Evolutionary conservation across 257 asterid genomes (phyloP).

Genomic region (Avicennia marina): DNA sequence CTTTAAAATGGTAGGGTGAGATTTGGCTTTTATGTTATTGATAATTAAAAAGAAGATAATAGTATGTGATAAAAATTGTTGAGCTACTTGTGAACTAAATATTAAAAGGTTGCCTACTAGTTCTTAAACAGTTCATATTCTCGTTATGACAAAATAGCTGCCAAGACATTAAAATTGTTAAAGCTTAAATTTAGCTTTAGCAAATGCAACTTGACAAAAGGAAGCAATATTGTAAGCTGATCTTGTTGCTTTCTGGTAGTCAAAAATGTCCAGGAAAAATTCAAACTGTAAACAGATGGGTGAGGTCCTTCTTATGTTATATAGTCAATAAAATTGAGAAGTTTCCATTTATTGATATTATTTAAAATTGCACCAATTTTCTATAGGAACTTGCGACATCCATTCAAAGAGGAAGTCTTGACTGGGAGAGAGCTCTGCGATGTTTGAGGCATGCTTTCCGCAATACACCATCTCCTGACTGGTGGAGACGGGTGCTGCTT

Average conservation of each 20-base stretch:
- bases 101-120: neutral
- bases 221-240: neutral
- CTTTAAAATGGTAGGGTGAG: constrained; percentile 7
- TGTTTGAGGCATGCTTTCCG: constrained; percentile 97
- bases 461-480: constrained; percentile 95
- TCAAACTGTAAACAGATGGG: neutral
- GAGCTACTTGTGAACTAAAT: too few relatives aligned
- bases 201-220: neutral
- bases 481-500: constrained; percentile 99
- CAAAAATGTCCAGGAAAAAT: neutral
- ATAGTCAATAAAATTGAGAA: neutral
- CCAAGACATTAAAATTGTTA: neutral
- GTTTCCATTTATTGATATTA: too few relatives aligned
- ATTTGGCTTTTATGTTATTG: neutral
- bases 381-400: constrained; percentile 92
- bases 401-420: constrained; percentile 91
- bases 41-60: neutral
- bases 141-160: neutral
- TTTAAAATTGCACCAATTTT: too few relatives aligned
- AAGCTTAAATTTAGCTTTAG: neutral
- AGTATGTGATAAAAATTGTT: constrained; percentile 6
- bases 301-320: neutral
- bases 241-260: neutral
- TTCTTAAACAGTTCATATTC: neutral
- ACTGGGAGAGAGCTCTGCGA: constrained; percentile 98